A percentile compares a stretch with the other conserved stretches of the same genome.
These are phyloP conservation scores for Trichoderma atroviride DNA, from an alignment of 2,329 filamentous ascomycete genomes.

Conservation along the genomic window DNA sequence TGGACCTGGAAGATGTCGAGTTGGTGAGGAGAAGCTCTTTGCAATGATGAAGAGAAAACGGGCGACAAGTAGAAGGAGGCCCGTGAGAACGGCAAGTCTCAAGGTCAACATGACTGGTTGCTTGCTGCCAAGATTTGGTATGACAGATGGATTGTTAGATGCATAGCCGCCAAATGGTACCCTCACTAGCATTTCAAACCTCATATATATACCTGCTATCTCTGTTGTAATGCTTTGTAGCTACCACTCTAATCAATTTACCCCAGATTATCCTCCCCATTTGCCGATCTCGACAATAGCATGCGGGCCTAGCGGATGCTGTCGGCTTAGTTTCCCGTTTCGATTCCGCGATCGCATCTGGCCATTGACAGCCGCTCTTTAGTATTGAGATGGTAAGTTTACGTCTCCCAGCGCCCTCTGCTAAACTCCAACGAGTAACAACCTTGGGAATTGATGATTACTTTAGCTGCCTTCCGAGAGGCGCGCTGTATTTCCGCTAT, in stretches of 20 bases:
- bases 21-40: neutral
- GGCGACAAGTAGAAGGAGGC: neutral
- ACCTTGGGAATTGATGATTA: neutral
- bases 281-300: neutral
- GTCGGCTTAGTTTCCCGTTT: neutral
- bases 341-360: neutral
- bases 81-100: neutral
- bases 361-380: neutral
- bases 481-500: neutral
- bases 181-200: neutral
- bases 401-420: neutral
- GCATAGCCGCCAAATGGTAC: neutral
- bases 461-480: neutral
- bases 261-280: neutral
- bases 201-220: neutral
- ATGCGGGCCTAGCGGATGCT: neutral
- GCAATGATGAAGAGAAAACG: neutral
- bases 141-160: neutral
- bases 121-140: neutral
- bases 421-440: neutral
- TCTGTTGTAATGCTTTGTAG: neutral
- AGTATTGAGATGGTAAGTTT: neutral
- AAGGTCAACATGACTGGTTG: neutral
- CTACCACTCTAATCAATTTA: neutral
- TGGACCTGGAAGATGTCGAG: constrained; percentile 43